A percentile compares a stretch with the other conserved stretches of the same genome.
Evolutionary conservation across 129 eudicot species (phyloP).

Genomic region (Ambrosia trifida): DNA sequence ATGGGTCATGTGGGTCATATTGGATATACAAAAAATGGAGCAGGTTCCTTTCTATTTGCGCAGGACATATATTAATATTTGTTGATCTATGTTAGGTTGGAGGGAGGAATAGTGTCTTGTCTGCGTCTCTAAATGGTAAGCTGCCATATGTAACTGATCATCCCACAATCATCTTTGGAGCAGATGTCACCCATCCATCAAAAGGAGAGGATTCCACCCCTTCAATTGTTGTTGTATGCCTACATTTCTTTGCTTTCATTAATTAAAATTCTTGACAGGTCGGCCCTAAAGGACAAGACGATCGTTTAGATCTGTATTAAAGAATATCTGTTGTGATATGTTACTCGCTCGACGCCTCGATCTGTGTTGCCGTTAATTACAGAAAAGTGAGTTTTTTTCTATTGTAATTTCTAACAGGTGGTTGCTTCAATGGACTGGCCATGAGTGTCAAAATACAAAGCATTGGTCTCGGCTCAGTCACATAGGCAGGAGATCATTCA

Average conservation of each 20-base stretch:
- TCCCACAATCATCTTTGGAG: constrained; percentile 80
- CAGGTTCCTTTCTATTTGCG: too few species aligned
- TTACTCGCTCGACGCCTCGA: background rate
- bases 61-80: background rate
- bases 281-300: background rate
- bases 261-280: background rate
- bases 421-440: constrained; percentile 97
- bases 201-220: constrained; percentile 84
- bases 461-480: constrained; percentile 59
- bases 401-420: constrained; percentile 40
- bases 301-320: background rate
- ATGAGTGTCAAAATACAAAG: constrained; percentile 56
- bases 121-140: constrained; percentile 17
- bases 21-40: too few species aligned
- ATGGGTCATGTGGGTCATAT: too few species aligned
- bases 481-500: constrained; percentile 64
- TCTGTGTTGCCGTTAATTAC: background rate
- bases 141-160: constrained; percentile 43
- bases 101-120: constrained; percentile 59
- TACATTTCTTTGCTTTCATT: background rate
- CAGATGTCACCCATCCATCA: constrained; percentile 83
- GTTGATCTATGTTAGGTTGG: constrained; percentile 48
- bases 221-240: constrained; percentile 76
- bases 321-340: background rate
- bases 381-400: background rate